Base-by-base conservation (phyloP, 2,329 filamentous ascomycete species). In the Penicillium sp. region DNA sequence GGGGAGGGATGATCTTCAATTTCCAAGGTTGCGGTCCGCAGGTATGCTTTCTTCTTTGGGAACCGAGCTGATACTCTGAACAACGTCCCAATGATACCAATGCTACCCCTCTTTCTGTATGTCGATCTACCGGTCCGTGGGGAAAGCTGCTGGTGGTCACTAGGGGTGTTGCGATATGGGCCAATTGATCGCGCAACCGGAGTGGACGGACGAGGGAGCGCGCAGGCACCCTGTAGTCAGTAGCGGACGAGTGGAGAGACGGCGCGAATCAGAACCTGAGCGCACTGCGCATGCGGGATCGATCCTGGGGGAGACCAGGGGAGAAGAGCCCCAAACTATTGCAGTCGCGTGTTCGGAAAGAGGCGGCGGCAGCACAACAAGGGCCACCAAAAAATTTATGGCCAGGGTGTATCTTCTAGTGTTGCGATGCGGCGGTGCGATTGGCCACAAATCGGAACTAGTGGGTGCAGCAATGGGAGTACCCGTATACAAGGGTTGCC, bases 61-160 rank as follows among this genome's bases (percentile, higher is more conserved):
- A 55, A 43, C 33, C 49, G 40, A 60, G 56, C 52, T 58, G 59
- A 55, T 59, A 57, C 42, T 46, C 40, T 50, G 54, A 51, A 52
- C 54, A 43, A 40, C 28, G 51, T 62, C 51, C 56, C 54, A 60
- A 62, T 64, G 37, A 44, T 51, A 64, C 54, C 58, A 56, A 48
- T 59, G 51, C 55, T 53, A 64, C 61, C 63, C 65, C 64, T 67
- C 65, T 65, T 51, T 67, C 49, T 51, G 59, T 50, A 58, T 54
- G 68, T 61, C 58, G 67, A 71, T 71, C 66, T 63, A 64, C 57
- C 65, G 56, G 56, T 66, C 58, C 65, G 70, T 66, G 66, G 69
- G 67, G 69, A 64, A 71, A 70, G 66, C 68, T 71, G 66, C 54
- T 59, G 59, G 53, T 57, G 64, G 66, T 63, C 66, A 67, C 52